Evolutionary conservation across 176 grass and related monocot species (phyloP).

Genomic region (Musa beccarii): DNA sequence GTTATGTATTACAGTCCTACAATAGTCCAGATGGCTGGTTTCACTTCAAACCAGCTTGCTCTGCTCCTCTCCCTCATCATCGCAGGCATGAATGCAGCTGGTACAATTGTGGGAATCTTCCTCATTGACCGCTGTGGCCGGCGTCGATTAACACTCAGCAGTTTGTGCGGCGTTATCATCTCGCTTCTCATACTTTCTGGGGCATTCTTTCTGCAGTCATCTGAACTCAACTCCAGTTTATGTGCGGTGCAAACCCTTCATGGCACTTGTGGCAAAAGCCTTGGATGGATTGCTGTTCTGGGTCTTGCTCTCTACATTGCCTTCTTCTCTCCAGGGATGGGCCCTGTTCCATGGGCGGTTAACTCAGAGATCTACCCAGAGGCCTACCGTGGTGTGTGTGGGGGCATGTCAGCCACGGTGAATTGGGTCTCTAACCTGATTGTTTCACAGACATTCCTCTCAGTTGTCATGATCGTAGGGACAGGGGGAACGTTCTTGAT

Average conservation of each 20-base stretch:
- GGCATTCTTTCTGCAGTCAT: slow-evolving; percentile 65
- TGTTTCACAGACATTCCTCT: slow-evolving; percentile 74
- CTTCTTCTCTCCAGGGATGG: slow-evolving; percentile 84
- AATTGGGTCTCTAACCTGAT: slow-evolving; percentile 92
- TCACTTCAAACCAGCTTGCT: slow-evolving; percentile 71
- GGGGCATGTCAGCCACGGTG: slow-evolving; percentile 90
- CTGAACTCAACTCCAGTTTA: slow-evolving; percentile 8
- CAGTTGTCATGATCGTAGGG: slow-evolving; percentile 52
- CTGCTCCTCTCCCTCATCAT: slow-evolving; percentile 71
- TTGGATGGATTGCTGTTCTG: slow-evolving; percentile 52
- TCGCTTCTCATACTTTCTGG: slow-evolving; percentile 57
- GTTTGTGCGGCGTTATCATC: slow-evolving; percentile 52
- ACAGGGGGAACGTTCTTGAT: slow-evolving; percentile 63
- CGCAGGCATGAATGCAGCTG: slow-evolving; percentile 56
- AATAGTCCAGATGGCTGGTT: slow-evolving; percentile 94
- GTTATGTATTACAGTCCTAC: slow-evolving; percentile 98
- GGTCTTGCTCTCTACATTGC: slow-evolving; percentile 75
- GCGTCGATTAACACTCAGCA: slow-evolving; percentile 55
- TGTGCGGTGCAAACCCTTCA: not conserved
- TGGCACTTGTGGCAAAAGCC: slow-evolving; percentile 16
- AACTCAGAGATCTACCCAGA: slow-evolving; percentile 88
- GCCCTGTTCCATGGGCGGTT: slow-evolving; percentile 83
- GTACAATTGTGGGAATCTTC: slow-evolving; percentile 82
- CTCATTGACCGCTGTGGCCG: slow-evolving; percentile 82
- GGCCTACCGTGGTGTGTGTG: slow-evolving; percentile 69